Conservation (phyloP, 352 stramenopile species). For the Thraustochytrium striatum region DNA sequence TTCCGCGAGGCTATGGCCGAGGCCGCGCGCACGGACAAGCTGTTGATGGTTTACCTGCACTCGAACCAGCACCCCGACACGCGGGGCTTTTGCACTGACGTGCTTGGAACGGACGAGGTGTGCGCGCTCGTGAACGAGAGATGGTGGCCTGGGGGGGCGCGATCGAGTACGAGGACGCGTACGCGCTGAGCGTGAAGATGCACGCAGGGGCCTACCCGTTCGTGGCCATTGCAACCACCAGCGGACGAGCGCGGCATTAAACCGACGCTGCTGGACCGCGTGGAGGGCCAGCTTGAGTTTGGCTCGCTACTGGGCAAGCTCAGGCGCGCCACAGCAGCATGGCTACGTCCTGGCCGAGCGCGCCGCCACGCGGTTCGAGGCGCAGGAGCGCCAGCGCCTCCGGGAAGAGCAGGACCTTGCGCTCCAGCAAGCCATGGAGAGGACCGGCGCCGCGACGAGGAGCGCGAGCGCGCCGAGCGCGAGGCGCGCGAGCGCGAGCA, state of each 20-base stretch:
- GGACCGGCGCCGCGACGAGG: conserved; percentile 34
- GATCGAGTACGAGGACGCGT: conserved; percentile 62
- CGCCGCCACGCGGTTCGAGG: conserved; percentile 55
- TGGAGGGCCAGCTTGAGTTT: conserved; percentile 51
- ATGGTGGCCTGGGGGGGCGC: conserved; percentile 56
- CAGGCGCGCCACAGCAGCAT: conserved; percentile 55
- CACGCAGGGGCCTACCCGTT: conserved; percentile 59
- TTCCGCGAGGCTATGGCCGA: conserved; percentile 32
- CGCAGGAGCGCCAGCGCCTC: conserved; percentile 72
- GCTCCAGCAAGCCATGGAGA: conserved; percentile 81
- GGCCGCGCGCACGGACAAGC: conserved; percentile 29
- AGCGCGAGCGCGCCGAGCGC: background rate
- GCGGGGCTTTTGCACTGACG: conserved; percentile 53
- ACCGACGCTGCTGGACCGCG: conserved; percentile 58
- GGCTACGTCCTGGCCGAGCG: conserved; percentile 53
- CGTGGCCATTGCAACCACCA: conserved; percentile 57
- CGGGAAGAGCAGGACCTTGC: conserved; percentile 85
- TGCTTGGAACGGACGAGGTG: conserved; percentile 56
- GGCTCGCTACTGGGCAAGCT: conserved; percentile 57
- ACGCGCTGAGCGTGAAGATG: conserved; percentile 58
- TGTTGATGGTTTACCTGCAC: conserved; percentile 64
- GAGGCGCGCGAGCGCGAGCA: background rate
- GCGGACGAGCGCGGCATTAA: conserved; percentile 53
- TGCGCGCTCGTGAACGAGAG: conserved; percentile 50
- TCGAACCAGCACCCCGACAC: conserved; percentile 58